phyloP scores from a whole-genome alignment of 768 basidiomycete species.

The Clavaria fumosa region DNA sequence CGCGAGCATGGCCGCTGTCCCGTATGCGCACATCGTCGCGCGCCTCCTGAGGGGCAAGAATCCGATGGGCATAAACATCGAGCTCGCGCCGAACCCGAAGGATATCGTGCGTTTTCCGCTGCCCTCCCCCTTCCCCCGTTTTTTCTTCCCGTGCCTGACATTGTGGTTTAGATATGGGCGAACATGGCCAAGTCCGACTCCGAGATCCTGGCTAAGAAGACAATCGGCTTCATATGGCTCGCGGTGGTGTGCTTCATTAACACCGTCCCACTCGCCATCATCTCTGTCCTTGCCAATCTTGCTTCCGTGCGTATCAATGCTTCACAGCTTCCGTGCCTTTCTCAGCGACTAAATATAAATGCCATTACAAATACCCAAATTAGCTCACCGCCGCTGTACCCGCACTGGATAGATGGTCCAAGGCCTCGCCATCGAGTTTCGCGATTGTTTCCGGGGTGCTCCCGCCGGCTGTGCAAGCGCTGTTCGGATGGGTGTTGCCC shows the following conservation, averaged over 20 bases:
- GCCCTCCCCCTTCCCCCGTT: no score
- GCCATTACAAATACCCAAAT: no score
- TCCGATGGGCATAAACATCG: constrained; percentile 56
- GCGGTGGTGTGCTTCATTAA: constrained; percentile 81
- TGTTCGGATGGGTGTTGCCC: constrained; percentile 86
- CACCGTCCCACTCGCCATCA: constrained; percentile 80
- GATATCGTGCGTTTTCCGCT: constrained; percentile 45
- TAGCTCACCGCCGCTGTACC: constrained; percentile 52
- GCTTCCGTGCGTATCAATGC: constrained; percentile 55
- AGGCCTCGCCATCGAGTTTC: constrained; percentile 49
- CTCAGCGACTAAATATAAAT: no score
- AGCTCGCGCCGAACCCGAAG: constrained; percentile 76
- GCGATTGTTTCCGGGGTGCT: constrained; percentile 83
- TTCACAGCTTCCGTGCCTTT: no score
- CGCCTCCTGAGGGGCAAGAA: constrained; percentile 50
- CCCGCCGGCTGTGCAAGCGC: constrained; percentile 73
- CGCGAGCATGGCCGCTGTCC: constrained; percentile 77
- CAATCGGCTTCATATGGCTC: constrained; percentile 68
- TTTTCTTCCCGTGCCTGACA: no score
- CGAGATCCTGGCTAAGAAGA: constrained; percentile 49
- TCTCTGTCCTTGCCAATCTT: constrained; percentile 87
- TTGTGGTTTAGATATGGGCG: constrained; percentile 76
- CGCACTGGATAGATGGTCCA: constrained; percentile 63
- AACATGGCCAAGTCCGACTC: constrained; percentile 68
- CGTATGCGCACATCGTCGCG: constrained; percentile 79